Percentiles rank a stretch among this genome's conserved stretches.
These are phyloP conservation scores for Diplosphaera chodatii DNA, from an alignment of 139 green algal genomes.

Conservation along the genomic window DNA sequence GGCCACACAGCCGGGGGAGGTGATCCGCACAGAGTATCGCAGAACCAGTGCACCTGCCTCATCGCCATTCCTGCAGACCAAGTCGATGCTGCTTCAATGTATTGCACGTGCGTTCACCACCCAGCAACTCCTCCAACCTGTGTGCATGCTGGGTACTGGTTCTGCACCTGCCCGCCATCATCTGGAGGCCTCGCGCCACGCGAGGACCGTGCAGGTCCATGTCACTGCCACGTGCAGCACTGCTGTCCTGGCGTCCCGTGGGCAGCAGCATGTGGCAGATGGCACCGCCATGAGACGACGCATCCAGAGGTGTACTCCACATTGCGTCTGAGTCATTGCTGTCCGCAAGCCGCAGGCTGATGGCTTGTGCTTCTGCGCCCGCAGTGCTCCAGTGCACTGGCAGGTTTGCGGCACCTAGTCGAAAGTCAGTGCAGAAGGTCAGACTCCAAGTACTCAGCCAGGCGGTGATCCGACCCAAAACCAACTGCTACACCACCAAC, in stretches of 20 bases:
- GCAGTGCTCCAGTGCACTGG: conserved; percentile 19
- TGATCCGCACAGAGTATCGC: conserved; percentile 29
- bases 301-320: background rate
- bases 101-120: too few relatives aligned
- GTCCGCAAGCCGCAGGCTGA: background rate
- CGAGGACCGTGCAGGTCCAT: background rate
- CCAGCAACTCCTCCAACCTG: too few relatives aligned
- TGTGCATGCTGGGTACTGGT: background rate
- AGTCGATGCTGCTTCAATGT: too few relatives aligned
- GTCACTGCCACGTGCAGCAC: too few relatives aligned
- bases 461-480: too few relatives aligned
- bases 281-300: background rate
- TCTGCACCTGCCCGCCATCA: background rate
- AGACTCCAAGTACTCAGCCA: too few relatives aligned
- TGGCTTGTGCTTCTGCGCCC: background rate
- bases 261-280: background rate
- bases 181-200: background rate
- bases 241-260: background rate
- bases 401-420: conserved; percentile 9
- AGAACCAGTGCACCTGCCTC: conserved; percentile 27
- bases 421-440: too few relatives aligned
- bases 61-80: background rate
- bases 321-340: background rate
- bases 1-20: conserved; percentile 37
- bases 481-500: too few relatives aligned